Conservation (phyloP, 495 filamentous ascomycete genomes). For the Daldinia concentrica region DNA sequence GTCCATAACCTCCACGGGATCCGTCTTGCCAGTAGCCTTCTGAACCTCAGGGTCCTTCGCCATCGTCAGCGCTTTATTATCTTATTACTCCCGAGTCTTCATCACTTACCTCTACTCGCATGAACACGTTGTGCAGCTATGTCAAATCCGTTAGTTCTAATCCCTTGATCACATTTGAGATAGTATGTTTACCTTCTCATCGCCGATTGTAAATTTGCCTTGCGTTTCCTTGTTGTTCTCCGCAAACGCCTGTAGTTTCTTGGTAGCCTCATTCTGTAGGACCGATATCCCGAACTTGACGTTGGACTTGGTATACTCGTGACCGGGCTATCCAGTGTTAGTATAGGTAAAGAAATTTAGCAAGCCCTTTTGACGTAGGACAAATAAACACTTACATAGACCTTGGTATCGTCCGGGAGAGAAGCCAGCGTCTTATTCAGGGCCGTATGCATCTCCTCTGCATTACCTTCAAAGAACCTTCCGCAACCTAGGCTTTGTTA, state of each 20-base stretch:
- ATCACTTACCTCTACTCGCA: slow-evolving; percentile 78
- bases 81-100: neutral
- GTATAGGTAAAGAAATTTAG: neutral
- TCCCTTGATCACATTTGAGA: neutral
- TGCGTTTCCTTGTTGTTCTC: slow-evolving; percentile 86
- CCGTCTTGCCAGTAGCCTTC: slow-evolving; percentile 81
- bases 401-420: slow-evolving; percentile 90
- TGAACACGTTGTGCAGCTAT: slow-evolving; percentile 96
- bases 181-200: slow-evolving; percentile 80
- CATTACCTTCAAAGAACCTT: slow-evolving; percentile 94
- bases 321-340: slow-evolving; percentile 72
- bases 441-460: slow-evolving; percentile 90
- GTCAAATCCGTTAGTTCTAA: slow-evolving; percentile 10
- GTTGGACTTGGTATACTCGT: slow-evolving; percentile 96
- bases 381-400: slow-evolving; percentile 72
- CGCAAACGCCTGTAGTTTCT: slow-evolving; percentile 79
- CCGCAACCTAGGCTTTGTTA: slow-evolving; percentile 74
- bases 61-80: slow-evolving; percentile 15
- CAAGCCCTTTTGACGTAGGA: neutral
- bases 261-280: slow-evolving; percentile 74
- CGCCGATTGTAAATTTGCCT: slow-evolving; percentile 95
- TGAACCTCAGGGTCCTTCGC: slow-evolving; percentile 82
- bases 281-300: slow-evolving; percentile 85
- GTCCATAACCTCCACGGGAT: slow-evolving; percentile 87
- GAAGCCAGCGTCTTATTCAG: slow-evolving; percentile 84